Conservation (phyloP, 305 asterid species). For the Galium porrigens region DNA sequence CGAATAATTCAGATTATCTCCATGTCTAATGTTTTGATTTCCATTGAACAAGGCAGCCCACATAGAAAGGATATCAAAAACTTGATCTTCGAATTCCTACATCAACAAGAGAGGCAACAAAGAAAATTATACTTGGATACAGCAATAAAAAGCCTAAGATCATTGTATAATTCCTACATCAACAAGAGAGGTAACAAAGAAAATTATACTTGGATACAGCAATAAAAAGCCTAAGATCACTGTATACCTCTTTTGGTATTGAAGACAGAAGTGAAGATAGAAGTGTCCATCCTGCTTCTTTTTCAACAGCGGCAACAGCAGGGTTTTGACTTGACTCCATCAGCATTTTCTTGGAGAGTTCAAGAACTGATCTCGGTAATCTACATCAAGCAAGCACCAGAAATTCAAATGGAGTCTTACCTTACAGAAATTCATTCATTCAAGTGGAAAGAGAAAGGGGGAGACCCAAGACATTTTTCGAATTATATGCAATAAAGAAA, state of each 20-base stretch:
- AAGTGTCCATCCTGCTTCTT: conserved; percentile 96
- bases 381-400: conserved; percentile 24
- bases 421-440: neutral
- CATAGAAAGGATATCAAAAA: conserved; percentile 79
- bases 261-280: conserved; percentile 79
- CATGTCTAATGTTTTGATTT: conserved; percentile 35
- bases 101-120: conserved; percentile 23
- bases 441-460: neutral
- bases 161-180: conserved; percentile 57
- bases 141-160: conserved; percentile 15
- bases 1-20: conserved; percentile 45
- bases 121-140: conserved; percentile 17
- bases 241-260: conserved; percentile 62
- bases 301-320: conserved; percentile 59
- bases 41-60: conserved; percentile 78
- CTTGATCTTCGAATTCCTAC: conserved; percentile 90
- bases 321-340: conserved; percentile 63
- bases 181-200: conserved; percentile 21
- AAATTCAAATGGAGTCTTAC: neutral
- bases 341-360: conserved; percentile 78
- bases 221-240: conserved; percentile 13
- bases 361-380: conserved; percentile 70
- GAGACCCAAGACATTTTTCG: neutral
- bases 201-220: conserved; percentile 18
- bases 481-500: neutral